Evolutionary conservation across 495 filamentous ascomycete genomes (phyloP).

Genomic region (Corynascus novoguineensis): DNA sequence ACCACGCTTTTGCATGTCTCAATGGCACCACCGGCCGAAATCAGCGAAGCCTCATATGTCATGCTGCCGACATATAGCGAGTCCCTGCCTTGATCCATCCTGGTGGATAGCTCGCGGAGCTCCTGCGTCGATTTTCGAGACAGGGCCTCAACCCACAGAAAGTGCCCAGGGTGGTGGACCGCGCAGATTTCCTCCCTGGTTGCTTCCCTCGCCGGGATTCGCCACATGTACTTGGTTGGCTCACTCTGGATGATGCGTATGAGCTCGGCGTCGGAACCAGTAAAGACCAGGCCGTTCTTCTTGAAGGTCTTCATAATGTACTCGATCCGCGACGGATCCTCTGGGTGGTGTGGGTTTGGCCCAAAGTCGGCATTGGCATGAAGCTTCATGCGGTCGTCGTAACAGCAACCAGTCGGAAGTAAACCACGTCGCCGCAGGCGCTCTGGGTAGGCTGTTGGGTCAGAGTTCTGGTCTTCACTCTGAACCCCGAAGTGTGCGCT

Average conservation of each 20-base stretch:
- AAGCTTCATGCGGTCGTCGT: conserved; percentile 88
- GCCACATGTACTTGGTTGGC: conserved; percentile 58
- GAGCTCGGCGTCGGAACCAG: conserved; percentile 44
- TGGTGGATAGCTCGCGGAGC: conserved; percentile 52
- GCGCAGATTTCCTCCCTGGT: conserved; percentile 68
- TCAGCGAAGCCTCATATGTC: conserved; percentile 70
- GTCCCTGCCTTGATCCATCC: conserved; percentile 59
- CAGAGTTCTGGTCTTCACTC: conserved; percentile 27
- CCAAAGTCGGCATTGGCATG: conserved; percentile 73
- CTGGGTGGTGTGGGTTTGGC: conserved; percentile 73
- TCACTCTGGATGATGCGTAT: conserved; percentile 40
- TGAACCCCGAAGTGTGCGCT: conserved; percentile 16
- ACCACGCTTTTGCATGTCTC: conserved; percentile 87
- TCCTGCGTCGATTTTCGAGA: conserved; percentile 49
- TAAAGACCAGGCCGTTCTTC: conserved; percentile 64
- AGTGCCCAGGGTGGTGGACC: conserved; percentile 72
- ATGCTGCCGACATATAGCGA: conserved; percentile 86
- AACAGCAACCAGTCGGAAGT: conserved; percentile 72
- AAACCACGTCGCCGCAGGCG: conserved; percentile 25
- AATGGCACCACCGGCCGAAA: conserved; percentile 92
- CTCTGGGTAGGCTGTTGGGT: conserved; percentile 19
- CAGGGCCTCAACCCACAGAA: conserved; percentile 65
- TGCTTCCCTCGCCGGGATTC: conserved; percentile 71
- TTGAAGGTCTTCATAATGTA: conserved; percentile 83
- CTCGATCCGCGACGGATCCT: conserved; percentile 85